phyloP scores from a whole-genome alignment of 352 stramenopile genomes.

The Pythium guiyangense region DNA sequence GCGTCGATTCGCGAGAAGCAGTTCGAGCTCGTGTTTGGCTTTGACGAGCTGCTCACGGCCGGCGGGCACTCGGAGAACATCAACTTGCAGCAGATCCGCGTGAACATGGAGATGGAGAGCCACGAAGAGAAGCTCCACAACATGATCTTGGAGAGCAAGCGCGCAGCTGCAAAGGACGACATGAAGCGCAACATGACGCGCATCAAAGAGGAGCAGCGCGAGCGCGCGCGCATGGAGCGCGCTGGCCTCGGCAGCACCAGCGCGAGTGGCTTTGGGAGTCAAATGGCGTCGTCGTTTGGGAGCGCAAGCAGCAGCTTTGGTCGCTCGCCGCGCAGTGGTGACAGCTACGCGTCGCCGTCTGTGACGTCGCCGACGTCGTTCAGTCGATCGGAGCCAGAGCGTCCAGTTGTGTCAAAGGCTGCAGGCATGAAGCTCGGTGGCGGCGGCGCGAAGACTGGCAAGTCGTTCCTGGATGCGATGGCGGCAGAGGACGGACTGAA shows the following conservation, averaged over 20 bases:
- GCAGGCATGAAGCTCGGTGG: constrained; percentile 58
- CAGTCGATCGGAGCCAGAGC: constrained; percentile 31
- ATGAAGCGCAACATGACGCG: constrained; percentile 86
- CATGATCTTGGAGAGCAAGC: constrained; percentile 97
- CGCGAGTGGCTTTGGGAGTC: constrained; percentile 14
- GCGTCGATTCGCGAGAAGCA: constrained; percentile 94
- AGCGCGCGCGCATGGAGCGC: constrained; percentile 72
- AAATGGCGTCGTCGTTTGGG: constrained; percentile 52
- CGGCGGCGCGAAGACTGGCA: constrained; percentile 45
- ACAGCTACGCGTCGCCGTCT: constrained; percentile 52
- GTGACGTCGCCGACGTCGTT: constrained; percentile 67
- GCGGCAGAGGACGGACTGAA: constrained; percentile 81
- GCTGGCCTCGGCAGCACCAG: constrained; percentile 52
- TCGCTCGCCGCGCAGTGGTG: constrained; percentile 45
- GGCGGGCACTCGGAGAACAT: constrained; percentile 97
- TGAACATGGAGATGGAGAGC: constrained; percentile 99
- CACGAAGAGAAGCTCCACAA: constrained; percentile 99
- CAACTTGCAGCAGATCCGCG: constrained; percentile 90
- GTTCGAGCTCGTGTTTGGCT: constrained; percentile 99
- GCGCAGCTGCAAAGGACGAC: constrained; percentile 83
- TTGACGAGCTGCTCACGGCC: constrained; percentile 98
- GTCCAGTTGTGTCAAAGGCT: constrained; percentile 45
- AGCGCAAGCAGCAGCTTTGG: constrained; percentile 60
- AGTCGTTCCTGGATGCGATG: constrained; percentile 86
- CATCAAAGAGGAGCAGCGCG: constrained; percentile 87